Evolutionary conservation across 768 basidiomycete genomes (phyloP).

Genomic region (Suillus alpinus): DNA sequence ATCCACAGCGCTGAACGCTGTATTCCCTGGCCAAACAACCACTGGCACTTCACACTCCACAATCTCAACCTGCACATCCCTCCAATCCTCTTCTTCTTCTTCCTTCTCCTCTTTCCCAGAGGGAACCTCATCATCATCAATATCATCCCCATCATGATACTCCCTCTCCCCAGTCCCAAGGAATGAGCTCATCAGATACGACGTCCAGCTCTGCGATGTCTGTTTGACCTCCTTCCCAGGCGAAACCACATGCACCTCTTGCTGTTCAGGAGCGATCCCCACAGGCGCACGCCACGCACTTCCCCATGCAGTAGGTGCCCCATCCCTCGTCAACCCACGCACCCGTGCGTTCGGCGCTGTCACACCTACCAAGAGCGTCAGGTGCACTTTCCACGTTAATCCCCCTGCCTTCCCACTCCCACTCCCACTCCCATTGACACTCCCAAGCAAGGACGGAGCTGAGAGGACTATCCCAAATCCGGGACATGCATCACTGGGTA

Average conservation of each 20-base stretch:
- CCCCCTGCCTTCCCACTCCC: slow-evolving; percentile 50
- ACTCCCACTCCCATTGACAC: not conserved
- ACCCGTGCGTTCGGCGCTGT: slow-evolving; percentile 44
- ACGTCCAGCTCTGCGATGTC: slow-evolving; percentile 28
- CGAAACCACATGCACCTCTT: slow-evolving; percentile 13
- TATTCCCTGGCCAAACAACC: slow-evolving; percentile 85
- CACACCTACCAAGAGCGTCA: slow-evolving; percentile 83
- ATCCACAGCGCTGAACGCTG: slow-evolving; percentile 75
- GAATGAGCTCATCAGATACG: slow-evolving; percentile 39
- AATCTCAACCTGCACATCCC: slow-evolving; percentile 70
- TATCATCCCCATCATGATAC: slow-evolving; percentile 59
- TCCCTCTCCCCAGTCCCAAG: slow-evolving; percentile 42
- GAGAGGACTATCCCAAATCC: slow-evolving; percentile 48
- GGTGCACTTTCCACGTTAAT: slow-evolving; percentile 83
- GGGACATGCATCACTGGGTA: slow-evolving; percentile 89
- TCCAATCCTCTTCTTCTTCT: slow-evolving; percentile 62
- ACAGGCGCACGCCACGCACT: slow-evolving; percentile 58
- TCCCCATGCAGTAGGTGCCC: slow-evolving; percentile 69
- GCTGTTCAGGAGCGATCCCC: slow-evolving; percentile 61
- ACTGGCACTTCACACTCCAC: slow-evolving; percentile 95
- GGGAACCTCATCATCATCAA: slow-evolving; percentile 25
- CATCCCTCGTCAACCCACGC: slow-evolving; percentile 53
- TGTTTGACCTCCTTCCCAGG: slow-evolving; percentile 4
- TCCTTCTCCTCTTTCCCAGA: slow-evolving; percentile 46
- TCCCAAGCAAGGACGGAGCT: not conserved